phyloP scores from a whole-genome alignment of 805 yeast species.

The Lipomyces anomalus region DNA sequence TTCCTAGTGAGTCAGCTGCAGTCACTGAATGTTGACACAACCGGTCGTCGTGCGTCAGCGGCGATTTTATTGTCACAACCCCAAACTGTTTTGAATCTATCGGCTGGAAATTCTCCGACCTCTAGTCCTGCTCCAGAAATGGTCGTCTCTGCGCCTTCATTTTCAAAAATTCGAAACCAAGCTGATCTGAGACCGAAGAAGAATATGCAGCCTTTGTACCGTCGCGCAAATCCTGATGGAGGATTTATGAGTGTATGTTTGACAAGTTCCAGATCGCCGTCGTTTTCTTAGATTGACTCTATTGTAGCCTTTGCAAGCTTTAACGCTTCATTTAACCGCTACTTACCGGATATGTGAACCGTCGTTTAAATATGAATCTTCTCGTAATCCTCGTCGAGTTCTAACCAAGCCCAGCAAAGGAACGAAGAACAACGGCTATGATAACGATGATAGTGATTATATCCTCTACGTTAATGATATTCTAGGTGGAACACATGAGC shows the following conservation, averaged over 20 bases:
- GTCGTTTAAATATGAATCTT: constrained; percentile 69
- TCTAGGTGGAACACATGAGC: constrained; percentile 75
- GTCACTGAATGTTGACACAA: constrained; percentile 13
- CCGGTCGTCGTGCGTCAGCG: constrained; percentile 14
- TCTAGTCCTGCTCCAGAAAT: constrained; percentile 1
- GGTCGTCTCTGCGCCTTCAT: constrained; percentile 10
- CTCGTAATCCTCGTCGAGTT: constrained; percentile 86
- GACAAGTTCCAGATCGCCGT: background rate
- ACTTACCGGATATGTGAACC: constrained; percentile 85
- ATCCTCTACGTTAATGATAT: constrained; percentile 92
- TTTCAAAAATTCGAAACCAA: constrained; percentile 13
- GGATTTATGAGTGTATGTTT: constrained; percentile 25
- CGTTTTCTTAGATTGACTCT: constrained; percentile 43
- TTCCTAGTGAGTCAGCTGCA: constrained; percentile 16
- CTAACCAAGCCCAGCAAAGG: constrained; percentile 90
- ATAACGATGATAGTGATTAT: constrained; percentile 84
- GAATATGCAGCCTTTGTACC: constrained; percentile 21
- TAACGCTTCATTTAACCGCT: constrained; percentile 69
- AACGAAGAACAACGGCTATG: constrained; percentile 70
- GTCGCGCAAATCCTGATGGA: constrained; percentile 28
- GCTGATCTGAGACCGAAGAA: constrained; percentile 20
- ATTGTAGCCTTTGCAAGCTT: constrained; percentile 69
- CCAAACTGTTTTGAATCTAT: background rate
- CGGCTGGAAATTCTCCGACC: background rate
- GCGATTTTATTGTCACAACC: constrained; percentile 12